Evolutionary conservation across 139 green algal genomes (phyloP).

Genomic region (Trebouxia sp.): DNA sequence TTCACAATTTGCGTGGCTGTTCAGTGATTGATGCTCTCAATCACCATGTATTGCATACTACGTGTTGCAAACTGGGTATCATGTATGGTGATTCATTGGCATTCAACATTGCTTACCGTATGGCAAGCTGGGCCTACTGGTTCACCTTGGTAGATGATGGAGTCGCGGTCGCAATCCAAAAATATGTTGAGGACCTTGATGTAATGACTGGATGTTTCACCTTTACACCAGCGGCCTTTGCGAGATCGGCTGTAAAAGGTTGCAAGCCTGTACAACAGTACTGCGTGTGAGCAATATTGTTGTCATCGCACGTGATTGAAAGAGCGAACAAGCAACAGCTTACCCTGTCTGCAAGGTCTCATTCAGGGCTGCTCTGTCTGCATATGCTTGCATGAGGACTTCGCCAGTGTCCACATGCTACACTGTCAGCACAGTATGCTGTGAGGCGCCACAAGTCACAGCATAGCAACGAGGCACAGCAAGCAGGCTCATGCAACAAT

Average conservation of each 20-base stretch:
- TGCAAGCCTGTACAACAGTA: slow-evolving; percentile 65
- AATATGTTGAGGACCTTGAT: slow-evolving; percentile 74
- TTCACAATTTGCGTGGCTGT: no score
- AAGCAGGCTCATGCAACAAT: neutral
- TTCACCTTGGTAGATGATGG: slow-evolving; percentile 90
- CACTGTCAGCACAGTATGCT: neutral
- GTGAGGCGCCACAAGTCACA: neutral
- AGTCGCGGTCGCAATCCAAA: slow-evolving; percentile 94
- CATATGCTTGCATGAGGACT: slow-evolving; percentile 97
- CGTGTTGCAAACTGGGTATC: neutral
- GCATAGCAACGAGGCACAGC: neutral
- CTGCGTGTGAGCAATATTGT: no score
- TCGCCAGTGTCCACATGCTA: slow-evolving; percentile 96
- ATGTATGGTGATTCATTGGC: no score
- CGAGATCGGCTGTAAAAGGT: slow-evolving; percentile 96
- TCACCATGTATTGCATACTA: neutral
- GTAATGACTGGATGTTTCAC: slow-evolving; percentile 94
- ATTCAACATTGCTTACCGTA: slow-evolving; percentile 53
- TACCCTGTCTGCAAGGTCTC: slow-evolving; percentile 89
- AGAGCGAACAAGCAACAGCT: neutral
- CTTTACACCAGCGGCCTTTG: slow-evolving; percentile 95
- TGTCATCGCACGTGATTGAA: neutral
- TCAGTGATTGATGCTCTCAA: no score
- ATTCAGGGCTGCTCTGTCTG: slow-evolving; percentile 78
- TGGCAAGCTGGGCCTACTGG: slow-evolving; percentile 91